Percentiles rank a stretch among this genome's conserved stretches.
Conservation (phyloP, 139 green algal species). For the Chlorella sorokiniana region DNA sequence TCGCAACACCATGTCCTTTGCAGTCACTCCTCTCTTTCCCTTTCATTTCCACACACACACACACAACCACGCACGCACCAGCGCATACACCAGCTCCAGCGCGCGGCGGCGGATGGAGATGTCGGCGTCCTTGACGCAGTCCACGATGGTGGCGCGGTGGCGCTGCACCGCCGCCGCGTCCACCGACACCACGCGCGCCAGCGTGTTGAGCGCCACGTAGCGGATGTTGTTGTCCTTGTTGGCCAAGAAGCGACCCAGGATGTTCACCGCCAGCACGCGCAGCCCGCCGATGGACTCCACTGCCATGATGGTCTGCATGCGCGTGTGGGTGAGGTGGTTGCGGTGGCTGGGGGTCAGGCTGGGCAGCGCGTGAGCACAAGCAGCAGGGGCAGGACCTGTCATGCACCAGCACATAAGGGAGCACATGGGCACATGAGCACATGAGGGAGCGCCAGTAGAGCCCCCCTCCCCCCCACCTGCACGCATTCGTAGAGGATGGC, state of each 20-base stretch:
- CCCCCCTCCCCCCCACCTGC: conserved; percentile 6
- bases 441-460: too few species aligned
- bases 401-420: too few species aligned
- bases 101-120: conserved; percentile 74
- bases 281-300: conserved; percentile 91
- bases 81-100: conserved; percentile 94
- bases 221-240: conserved; percentile 91
- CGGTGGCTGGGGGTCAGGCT: not conserved
- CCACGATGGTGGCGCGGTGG: conserved; percentile 94
- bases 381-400: not conserved
- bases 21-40: too few species aligned
- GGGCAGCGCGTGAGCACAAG: not conserved
- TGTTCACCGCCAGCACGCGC: conserved; percentile 96
- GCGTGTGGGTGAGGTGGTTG: not conserved
- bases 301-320: conserved; percentile 85
- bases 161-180: conserved; percentile 92
- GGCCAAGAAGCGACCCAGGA: conserved; percentile 87
- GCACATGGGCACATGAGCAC: not conserved
- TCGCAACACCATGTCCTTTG: too few species aligned
- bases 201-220: conserved; percentile 97
- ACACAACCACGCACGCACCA: conserved; percentile 43
- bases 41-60: not conserved
- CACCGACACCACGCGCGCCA: conserved; percentile 83
- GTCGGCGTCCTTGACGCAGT: conserved; percentile 92
- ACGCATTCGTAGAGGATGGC: conserved; percentile 97